Evolutionary conservation across 257 asterid species (phyloP).

Genomic region (Pogostemon cablin): DNA sequence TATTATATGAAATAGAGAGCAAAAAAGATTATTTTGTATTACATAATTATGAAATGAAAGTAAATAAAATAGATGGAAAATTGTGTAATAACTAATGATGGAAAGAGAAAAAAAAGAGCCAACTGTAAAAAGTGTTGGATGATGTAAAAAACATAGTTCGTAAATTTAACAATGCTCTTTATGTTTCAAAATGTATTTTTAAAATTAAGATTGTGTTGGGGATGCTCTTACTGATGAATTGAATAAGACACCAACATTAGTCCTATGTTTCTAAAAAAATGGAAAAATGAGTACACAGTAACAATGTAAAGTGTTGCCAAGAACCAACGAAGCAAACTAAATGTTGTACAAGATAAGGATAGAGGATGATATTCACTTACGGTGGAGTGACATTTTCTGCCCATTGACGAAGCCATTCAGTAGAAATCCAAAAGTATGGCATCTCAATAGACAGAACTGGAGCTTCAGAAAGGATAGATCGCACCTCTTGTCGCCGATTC

Average conservation of each 20-base stretch:
- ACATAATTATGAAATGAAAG: too few species aligned
- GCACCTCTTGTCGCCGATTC: conserved; percentile 83
- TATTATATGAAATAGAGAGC: too few species aligned
- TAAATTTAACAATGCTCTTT: too few species aligned
- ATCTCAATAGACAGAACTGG: conserved; percentile 68
- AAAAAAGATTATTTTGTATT: too few species aligned
- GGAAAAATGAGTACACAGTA: conserved; percentile 4
- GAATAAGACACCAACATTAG: conserved; percentile 8
- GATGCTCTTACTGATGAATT: not conserved
- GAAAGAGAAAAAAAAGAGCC: too few species aligned
- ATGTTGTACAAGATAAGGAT: conserved; percentile 21
- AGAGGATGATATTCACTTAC: conserved; percentile 52
- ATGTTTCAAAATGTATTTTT: too few species aligned
- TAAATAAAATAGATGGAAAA: too few species aligned
- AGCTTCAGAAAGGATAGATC: conserved; percentile 81
- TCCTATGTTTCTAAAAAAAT: not conserved
- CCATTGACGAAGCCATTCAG: conserved; percentile 99
- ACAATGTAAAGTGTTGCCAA: conserved; percentile 21
- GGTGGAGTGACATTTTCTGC: conserved; percentile 67
- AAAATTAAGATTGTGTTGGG: too few species aligned
- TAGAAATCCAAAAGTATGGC: conserved; percentile 80
- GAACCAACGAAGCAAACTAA: conserved; percentile 16
- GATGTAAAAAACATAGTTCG: too few species aligned
- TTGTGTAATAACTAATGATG: too few species aligned
- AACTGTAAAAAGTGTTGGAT: too few species aligned